Conservation (phyloP, 2,329 filamentous ascomycete genomes). For the Penicillium hordei region DNA sequence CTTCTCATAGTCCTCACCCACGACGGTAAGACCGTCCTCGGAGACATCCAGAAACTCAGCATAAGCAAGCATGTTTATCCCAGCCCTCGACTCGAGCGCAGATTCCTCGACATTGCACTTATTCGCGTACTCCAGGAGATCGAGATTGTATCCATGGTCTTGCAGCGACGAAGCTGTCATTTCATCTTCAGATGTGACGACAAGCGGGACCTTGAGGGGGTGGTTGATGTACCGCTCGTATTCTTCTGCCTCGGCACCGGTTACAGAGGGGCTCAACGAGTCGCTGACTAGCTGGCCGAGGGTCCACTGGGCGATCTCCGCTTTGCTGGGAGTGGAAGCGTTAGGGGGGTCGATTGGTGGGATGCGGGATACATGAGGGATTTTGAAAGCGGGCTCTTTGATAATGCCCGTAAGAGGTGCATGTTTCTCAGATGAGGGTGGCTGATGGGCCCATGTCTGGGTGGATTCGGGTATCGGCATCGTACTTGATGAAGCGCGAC, state of each 20-base stretch:
- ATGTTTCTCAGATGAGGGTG: slow-evolving; percentile 35
- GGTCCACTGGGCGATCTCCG: slow-evolving; percentile 77
- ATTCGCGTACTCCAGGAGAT: slow-evolving; percentile 79
- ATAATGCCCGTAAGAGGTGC: slow-evolving; percentile 53
- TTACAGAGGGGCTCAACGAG: slow-evolving; percentile 82
- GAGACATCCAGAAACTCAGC: slow-evolving; percentile 71
- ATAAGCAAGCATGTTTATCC: slow-evolving; percentile 72
- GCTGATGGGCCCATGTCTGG: slow-evolving; percentile 34
- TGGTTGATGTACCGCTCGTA: slow-evolving; percentile 88
- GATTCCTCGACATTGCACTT: slow-evolving; percentile 63
- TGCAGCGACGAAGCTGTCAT: slow-evolving; percentile 36
- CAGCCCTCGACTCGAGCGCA: slow-evolving; percentile 45
- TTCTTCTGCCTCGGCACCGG: slow-evolving; percentile 72
- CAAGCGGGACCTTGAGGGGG: slow-evolving; percentile 79
- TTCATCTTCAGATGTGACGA: slow-evolving; percentile 46
- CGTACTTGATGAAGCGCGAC: slow-evolving; percentile 37
- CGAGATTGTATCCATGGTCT: slow-evolving; percentile 50
- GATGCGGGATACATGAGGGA: slow-evolving; percentile 24
- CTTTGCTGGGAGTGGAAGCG: slow-evolving; percentile 72
- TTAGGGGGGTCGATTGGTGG: slow-evolving; percentile 32
- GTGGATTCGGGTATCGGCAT: slow-evolving; percentile 19
- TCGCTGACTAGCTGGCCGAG: slow-evolving; percentile 82
- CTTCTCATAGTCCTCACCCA: slow-evolving; percentile 80
- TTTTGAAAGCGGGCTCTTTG: slow-evolving; percentile 49
- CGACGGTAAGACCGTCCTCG: slow-evolving; percentile 83